Percentiles rank a stretch among this genome's conserved stretches.
Evolutionary conservation across 805 yeast species (phyloP).

Genomic region (Kazachstania viticola): DNA sequence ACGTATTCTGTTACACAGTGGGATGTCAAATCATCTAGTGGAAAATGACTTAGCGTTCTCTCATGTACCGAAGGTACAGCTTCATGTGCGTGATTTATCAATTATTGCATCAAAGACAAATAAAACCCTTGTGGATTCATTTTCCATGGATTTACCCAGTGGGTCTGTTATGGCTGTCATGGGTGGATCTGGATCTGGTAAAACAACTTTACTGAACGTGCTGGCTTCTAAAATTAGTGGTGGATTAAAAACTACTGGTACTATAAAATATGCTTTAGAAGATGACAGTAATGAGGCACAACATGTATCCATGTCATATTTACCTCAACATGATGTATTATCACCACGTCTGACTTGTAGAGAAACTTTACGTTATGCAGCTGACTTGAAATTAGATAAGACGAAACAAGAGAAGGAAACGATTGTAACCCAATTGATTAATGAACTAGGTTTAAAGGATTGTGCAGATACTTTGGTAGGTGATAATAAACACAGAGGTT

Average conservation of each 20-base stretch:
- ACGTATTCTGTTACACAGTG: too few species aligned
- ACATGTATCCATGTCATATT: slow-evolving; percentile 36
- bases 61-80: slow-evolving; percentile 11
- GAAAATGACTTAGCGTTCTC: slow-evolving; percentile 19
- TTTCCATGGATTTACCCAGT: slow-evolving; percentile 47
- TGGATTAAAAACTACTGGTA: slow-evolving; percentile 33
- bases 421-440: slow-evolving; percentile 49
- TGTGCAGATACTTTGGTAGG: slow-evolving; percentile 51
- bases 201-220: slow-evolving; percentile 66
- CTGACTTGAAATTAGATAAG: slow-evolving; percentile 51
- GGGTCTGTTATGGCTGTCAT: slow-evolving; percentile 67
- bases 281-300: background rate
- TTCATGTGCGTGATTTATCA: slow-evolving; percentile 19
- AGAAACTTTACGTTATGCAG: slow-evolving; percentile 61
- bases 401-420: slow-evolving; percentile 32
- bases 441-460: slow-evolving; percentile 54
- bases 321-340: slow-evolving; percentile 65
- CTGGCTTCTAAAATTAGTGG: slow-evolving; percentile 40
- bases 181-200: slow-evolving; percentile 85
- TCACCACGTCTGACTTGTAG: slow-evolving; percentile 60
- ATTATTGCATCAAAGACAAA: slow-evolving; percentile 22
- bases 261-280: slow-evolving; percentile 25
- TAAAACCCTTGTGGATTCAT: slow-evolving; percentile 32
- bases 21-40: slow-evolving; percentile 6
- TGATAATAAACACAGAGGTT: slow-evolving; percentile 41